Conservation (phyloP, 768 basidiomycete species). For the Tricholomella constricta region DNA sequence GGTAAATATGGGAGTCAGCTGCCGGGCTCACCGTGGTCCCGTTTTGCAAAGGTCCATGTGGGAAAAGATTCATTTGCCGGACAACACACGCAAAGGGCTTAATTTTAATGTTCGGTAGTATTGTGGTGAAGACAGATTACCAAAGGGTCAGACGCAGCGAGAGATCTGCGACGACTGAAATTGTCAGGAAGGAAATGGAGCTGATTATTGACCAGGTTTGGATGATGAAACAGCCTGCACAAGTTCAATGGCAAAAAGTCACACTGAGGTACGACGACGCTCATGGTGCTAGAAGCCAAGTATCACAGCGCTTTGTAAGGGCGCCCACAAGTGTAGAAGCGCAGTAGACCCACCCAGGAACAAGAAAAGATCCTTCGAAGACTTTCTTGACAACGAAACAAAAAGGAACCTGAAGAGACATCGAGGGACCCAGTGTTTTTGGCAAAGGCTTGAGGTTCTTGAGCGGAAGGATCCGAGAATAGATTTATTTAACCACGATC, state of each 20-base stretch:
- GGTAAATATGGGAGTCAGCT: too few species aligned
- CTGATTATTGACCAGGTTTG: too few species aligned
- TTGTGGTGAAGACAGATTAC: background rate
- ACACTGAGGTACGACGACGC: too few species aligned
- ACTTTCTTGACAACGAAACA: background rate
- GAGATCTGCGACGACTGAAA: background rate
- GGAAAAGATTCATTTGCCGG: background rate
- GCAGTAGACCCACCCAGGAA: background rate
- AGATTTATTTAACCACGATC: conserved; percentile 7
- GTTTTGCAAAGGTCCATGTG: background rate
- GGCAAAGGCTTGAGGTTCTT: background rate
- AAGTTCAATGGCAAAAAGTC: background rate
- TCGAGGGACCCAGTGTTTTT: background rate
- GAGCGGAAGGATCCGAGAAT: background rate
- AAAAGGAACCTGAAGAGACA: background rate
- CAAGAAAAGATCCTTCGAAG: background rate
- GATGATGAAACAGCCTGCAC: background rate
- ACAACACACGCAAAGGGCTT: background rate
- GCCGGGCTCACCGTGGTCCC: background rate
- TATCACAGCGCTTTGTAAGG: background rate
- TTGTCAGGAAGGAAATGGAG: too few species aligned
- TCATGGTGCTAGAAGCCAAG: background rate
- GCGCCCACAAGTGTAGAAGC: conserved; percentile 3
- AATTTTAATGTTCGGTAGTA: background rate
- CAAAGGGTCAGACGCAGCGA: background rate